phyloP scores from a whole-genome alignment of 192 early-diverging fungal genomes.

The Coemansia sp. region DNA sequence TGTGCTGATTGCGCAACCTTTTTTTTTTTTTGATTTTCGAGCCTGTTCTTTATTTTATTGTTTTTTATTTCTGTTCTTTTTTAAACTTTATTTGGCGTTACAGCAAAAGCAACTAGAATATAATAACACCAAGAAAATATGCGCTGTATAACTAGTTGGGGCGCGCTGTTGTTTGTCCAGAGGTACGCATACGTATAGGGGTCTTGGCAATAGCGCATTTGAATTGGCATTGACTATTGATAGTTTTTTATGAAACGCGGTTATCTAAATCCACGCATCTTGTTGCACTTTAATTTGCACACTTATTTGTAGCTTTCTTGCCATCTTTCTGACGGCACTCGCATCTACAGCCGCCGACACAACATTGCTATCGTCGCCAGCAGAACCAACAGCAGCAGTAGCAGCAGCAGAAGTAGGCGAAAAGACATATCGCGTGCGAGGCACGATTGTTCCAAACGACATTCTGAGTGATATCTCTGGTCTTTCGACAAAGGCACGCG shows the following conservation, averaged over 20 bases:
- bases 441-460: slow-evolving; percentile 34
- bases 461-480: slow-evolving; percentile 32
- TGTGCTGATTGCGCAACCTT: too few relatives aligned
- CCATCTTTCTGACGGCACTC: background rate
- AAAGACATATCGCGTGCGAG: slow-evolving; percentile 52
- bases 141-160: slow-evolving; percentile 14
- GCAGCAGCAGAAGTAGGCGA: background rate
- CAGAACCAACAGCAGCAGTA: slow-evolving; percentile 5
- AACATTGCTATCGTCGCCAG: slow-evolving; percentile 16
- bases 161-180: slow-evolving; percentile 31
- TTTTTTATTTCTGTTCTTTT: background rate
- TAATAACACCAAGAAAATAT: background rate
- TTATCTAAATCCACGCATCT: background rate
- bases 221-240: background rate
- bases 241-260: background rate
- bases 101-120: too few relatives aligned
- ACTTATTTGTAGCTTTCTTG: background rate
- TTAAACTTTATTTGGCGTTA: background rate
- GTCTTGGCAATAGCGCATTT: too few relatives aligned
- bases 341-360: background rate
- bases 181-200: slow-evolving; percentile 19
- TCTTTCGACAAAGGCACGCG: slow-evolving; percentile 22
- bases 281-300: background rate
- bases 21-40: too few relatives aligned
- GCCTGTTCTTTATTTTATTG: background rate